These are phyloP conservation scores for Crucihimalaya himalaica DNA, from an alignment of 345 rosid genomes.

Conservation along the genomic window DNA sequence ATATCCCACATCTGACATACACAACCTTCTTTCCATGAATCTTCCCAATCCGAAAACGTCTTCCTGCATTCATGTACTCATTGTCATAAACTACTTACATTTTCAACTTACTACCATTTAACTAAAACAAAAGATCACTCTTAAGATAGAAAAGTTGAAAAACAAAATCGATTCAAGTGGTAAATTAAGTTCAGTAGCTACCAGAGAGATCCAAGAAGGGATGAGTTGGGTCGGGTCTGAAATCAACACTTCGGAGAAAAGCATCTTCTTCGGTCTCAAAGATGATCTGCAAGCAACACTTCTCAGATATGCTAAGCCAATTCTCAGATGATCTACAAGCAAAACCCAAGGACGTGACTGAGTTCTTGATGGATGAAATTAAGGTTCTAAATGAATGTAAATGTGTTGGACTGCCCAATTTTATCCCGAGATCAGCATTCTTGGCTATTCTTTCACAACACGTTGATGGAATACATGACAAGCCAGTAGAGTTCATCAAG, in stretches of 20 bases:
- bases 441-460: neutral
- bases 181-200: constrained; percentile 3
- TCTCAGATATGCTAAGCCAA: constrained; percentile 13
- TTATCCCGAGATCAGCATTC: constrained; percentile 10
- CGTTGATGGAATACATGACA: neutral
- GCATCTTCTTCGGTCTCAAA: constrained; percentile 48
- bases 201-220: constrained; percentile 59
- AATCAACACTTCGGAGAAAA: constrained; percentile 40
- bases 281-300: too few relatives aligned
- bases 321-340: constrained; percentile 13
- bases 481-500: constrained; percentile 25
- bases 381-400: constrained; percentile 24
- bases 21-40: constrained; percentile 50
- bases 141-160: neutral
- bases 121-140: neutral
- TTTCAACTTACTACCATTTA: neutral
- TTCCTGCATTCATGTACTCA: constrained; percentile 38
- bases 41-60: constrained; percentile 49
- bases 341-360: neutral
- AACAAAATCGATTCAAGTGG: constrained; percentile 10
- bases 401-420: constrained; percentile 9
- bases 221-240: constrained; percentile 36
- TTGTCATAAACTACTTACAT: neutral
- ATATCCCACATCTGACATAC: constrained; percentile 58
- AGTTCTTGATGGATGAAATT: constrained; percentile 26